A percentile compares a stretch with the other conserved stretches of the same genome.
Conservation (phyloP, 768 basidiomycete species). For the Boletus coccyginus region DNA sequence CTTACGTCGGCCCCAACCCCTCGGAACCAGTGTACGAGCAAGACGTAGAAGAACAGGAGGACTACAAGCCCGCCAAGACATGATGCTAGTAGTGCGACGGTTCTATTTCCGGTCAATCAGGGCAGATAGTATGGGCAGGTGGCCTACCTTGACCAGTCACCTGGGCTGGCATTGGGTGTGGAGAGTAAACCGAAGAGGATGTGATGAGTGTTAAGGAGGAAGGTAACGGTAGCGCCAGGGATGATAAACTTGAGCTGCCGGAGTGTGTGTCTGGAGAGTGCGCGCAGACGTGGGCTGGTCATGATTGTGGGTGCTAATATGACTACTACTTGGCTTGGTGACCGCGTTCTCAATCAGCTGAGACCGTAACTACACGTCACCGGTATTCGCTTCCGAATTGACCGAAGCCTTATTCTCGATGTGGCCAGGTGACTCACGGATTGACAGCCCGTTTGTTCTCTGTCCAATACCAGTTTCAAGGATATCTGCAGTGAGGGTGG, state of each 20-base stretch:
- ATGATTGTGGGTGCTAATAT: slow-evolving; percentile 9
- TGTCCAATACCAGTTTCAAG: neutral
- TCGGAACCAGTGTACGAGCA: slow-evolving; percentile 62
- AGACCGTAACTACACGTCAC: slow-evolving; percentile 13
- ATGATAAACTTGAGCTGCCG: slow-evolving; percentile 74
- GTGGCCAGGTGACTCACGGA: neutral
- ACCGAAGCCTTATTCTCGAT: neutral
- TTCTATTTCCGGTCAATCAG: slow-evolving; percentile 36
- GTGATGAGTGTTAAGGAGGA: slow-evolving; percentile 55
- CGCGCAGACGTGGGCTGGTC: slow-evolving; percentile 12
- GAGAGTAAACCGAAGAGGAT: slow-evolving; percentile 44
- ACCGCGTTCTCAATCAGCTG: slow-evolving; percentile 1
- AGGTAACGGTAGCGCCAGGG: slow-evolving; percentile 64
- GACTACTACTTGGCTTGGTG: neutral
- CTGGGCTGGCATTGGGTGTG: slow-evolving; percentile 31
- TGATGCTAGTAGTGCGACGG: slow-evolving; percentile 51
- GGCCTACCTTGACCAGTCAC: slow-evolving; percentile 51
- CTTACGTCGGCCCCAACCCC: slow-evolving; percentile 70
- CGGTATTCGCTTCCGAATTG: neutral
- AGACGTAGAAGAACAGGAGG: slow-evolving; percentile 67
- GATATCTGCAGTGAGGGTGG: neutral
- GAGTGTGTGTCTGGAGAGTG: slow-evolving; percentile 49
- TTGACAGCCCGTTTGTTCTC: neutral
- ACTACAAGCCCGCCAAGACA: slow-evolving; percentile 60
- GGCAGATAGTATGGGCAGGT: neutral